Base-by-base conservation (phyloP, 345 rosid species). In the Trapa incisa region DNA sequence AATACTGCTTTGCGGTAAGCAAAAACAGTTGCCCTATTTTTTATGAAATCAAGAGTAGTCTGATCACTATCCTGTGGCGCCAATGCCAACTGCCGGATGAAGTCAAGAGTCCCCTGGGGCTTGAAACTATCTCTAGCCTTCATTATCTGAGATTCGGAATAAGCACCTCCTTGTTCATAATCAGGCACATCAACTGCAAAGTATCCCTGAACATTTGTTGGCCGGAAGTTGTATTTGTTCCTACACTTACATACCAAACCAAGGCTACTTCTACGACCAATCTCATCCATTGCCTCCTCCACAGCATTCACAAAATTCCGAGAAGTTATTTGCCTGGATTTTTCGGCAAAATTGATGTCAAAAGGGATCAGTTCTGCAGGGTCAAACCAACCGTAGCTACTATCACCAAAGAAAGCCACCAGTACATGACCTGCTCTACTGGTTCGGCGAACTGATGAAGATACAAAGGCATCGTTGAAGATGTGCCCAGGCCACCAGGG, bases 401-500 rank as follows among this genome's bases (percentile, higher is more conserved):
- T 95, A 71, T 95, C 99, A 14, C 99, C 97, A 65, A 91, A 95
- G 73, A 95, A 95, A 0, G 99, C 99, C 73, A 87, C 99, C 75
- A 95, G 76, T 5, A 91, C 92, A 83, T 83, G 86, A 8, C 90
- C 99, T 15, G 87, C 85, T 72, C 87, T 84, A 77, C 97, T 81
- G 12, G 89, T 82, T 37, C 90, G 89, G 71, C 96, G 86, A 48
- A 91, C 99, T 11, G 96, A 83, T 16, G 90, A 71, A 4, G 96
- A 39, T 0, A 96, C 99, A 83, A 95, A 85, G 33, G 83, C 87
- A 75, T 95, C 97, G 61, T 86, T 91, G 43, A 95, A 95, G 67
- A 95, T 95, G 73, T 89, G 99, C 45, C 99, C 99, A 0, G 99
- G 99, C 99, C 99, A 95, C 94, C 96, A 91, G 0, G 99, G 99